phyloP scores from a whole-genome alignment of 2,329 filamentous ascomycete species.

The Colletotrichum cuscutae region DNA sequence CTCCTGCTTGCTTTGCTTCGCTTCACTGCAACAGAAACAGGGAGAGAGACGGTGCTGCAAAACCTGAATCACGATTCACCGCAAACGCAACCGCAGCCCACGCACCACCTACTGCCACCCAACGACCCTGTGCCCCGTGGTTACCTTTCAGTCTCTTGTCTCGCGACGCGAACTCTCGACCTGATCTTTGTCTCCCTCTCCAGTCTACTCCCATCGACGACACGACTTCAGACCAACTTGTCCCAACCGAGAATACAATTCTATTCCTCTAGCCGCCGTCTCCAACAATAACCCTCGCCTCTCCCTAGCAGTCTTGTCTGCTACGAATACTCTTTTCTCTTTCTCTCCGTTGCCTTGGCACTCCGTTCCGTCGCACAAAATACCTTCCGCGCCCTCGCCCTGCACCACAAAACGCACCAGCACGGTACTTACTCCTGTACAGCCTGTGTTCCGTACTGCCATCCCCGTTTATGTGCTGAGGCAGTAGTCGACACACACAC shows the following conservation, averaged over 20 bases:
- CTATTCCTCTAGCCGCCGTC: not conserved
- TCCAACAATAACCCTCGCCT: not conserved
- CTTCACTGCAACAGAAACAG: not conserved
- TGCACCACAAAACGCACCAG: slow-evolving; percentile 2
- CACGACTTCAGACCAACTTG: slow-evolving; percentile 1
- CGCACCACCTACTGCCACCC: not conserved
- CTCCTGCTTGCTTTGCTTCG: not conserved
- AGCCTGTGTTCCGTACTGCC: not conserved
- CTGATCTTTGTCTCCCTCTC: not conserved
- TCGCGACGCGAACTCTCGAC: slow-evolving; percentile 7
- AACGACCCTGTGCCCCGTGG: not conserved
- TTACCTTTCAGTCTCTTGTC: no score
- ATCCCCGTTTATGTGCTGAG: not conserved
- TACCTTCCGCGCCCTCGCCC: slow-evolving; percentile 2
- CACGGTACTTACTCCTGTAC: slow-evolving; percentile 1
- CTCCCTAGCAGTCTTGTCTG: slow-evolving; percentile 14
- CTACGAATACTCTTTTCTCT: slow-evolving; percentile 6
- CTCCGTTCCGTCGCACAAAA: slow-evolving; percentile 25
- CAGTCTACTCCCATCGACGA: not conserved
- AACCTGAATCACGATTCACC: not conserved
- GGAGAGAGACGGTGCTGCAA: not conserved
- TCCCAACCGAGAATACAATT: not conserved
- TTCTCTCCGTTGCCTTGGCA: slow-evolving; percentile 12
- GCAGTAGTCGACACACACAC: not conserved
- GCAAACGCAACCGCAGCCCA: not conserved